Conservation (phyloP, 31 red algal species). For the Asparagopsis taxiformis region DNA sequence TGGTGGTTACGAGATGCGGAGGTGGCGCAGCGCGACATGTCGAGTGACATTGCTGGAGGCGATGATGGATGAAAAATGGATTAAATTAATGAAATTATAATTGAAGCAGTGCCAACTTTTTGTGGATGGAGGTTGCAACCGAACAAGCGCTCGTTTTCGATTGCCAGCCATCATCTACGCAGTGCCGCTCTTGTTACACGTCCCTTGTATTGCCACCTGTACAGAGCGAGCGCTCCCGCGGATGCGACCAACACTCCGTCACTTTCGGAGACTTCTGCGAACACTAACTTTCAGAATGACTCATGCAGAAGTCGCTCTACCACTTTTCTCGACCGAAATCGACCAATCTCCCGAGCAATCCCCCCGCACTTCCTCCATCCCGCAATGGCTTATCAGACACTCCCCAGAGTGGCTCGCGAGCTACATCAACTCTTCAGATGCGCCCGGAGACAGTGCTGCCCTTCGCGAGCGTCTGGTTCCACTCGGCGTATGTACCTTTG, state of each 20-base stretch:
- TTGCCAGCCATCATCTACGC: too few species aligned
- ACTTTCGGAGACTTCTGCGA: background rate
- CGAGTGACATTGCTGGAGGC: too few species aligned
- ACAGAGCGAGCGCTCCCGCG: background rate
- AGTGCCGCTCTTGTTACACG: too few species aligned
- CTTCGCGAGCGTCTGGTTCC: slow-evolving; percentile 26
- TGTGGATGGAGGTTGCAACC: too few species aligned
- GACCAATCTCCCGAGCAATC: background rate
- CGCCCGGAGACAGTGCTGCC: background rate
- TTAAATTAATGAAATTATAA: too few species aligned
- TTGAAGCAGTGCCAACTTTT: too few species aligned
- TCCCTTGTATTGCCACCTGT: background rate
- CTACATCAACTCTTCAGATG: background rate
- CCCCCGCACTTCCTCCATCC: background rate
- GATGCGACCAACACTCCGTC: background rate
- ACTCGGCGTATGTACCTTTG: slow-evolving; percentile 30
- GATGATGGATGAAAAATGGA: too few species aligned
- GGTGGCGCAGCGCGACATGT: too few species aligned
- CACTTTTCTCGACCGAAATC: background rate
- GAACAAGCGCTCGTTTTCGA: too few species aligned
- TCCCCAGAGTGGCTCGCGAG: background rate
- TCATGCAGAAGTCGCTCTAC: background rate
- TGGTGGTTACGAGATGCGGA: slow-evolving; percentile 20
- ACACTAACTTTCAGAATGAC: background rate
- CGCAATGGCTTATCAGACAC: background rate